Evolutionary conservation across 257 asterid species (phyloP).

Genomic region (Gentiana straminea): DNA sequence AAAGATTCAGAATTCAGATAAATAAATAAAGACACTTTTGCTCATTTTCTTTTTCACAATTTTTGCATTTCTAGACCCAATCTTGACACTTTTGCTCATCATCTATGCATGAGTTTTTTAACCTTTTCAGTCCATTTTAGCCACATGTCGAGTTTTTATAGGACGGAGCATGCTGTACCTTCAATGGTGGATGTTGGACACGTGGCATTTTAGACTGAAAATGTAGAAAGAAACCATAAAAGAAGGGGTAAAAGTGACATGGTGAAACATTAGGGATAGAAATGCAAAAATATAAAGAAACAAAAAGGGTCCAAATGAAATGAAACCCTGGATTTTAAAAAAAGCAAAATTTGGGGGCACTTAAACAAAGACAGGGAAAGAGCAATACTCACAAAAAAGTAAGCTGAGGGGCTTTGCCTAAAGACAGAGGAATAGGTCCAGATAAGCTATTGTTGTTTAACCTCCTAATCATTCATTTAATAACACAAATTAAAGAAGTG

Average conservation of each 20-base stretch:
- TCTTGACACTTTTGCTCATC: no score
- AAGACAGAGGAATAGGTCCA: conserved; percentile 73
- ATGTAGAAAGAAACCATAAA: conserved; percentile 5
- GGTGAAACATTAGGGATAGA: no score
- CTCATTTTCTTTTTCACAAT: conserved; percentile 7
- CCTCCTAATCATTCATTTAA: conserved; percentile 58
- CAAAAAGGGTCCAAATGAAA: no score
- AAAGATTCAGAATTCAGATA: conserved; percentile 16
- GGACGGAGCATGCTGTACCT: no score
- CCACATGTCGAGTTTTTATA: no score
- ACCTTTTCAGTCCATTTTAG: no score
- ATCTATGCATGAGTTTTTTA: no score
- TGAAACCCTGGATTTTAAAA: no score
- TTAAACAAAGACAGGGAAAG: background rate
- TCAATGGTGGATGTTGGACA: background rate
- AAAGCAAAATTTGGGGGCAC: no score
- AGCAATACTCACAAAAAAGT: conserved; percentile 80
- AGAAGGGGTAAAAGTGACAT: background rate
- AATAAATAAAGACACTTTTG: conserved; percentile 9
- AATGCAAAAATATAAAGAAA: no score
- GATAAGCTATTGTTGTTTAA: conserved; percentile 88
- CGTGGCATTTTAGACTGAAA: conserved; percentile 1
- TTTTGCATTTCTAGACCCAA: no score
- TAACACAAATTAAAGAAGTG: conserved; percentile 33
- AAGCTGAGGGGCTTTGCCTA: conserved; percentile 81